Conservation (phyloP, 768 basidiomycete genomes). For the Pulveroboletus frians region DNA sequence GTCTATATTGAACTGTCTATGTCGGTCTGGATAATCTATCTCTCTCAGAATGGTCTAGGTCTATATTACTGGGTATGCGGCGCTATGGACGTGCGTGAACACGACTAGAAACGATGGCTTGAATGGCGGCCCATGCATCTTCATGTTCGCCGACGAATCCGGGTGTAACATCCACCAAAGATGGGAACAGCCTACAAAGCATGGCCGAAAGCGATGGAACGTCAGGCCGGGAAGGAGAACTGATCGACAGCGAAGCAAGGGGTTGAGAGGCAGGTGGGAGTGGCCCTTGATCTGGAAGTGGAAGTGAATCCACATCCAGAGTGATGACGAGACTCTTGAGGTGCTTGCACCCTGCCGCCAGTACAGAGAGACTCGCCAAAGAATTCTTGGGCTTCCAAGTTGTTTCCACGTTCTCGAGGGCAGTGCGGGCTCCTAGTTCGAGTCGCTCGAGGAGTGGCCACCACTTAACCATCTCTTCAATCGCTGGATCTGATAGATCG, state of each 20-base stretch:
- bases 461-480: slow-evolving; percentile 36
- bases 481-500: slow-evolving; percentile 34
- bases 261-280: slow-evolving; percentile 1
- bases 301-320: slow-evolving; percentile 8
- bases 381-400: slow-evolving; percentile 19
- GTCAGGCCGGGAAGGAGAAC: slow-evolving; percentile 29
- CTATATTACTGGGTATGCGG: background rate
- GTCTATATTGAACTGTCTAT: slow-evolving; percentile 1
- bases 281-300: background rate
- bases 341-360: slow-evolving; percentile 16
- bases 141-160: slow-evolving; percentile 28
- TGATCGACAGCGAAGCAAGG: slow-evolving; percentile 35
- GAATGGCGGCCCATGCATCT: slow-evolving; percentile 26
- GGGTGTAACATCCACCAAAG: slow-evolving; percentile 33
- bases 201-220: slow-evolving; percentile 23
- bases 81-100: background rate
- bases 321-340: slow-evolving; percentile 18
- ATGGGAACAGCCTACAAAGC: slow-evolving; percentile 38
- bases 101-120: slow-evolving; percentile 4
- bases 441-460: slow-evolving; percentile 44
- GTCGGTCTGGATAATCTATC: slow-evolving; percentile 1
- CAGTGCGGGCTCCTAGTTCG: slow-evolving; percentile 34
- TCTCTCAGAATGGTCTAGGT: slow-evolving; percentile 2
- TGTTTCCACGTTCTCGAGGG: slow-evolving; percentile 19
- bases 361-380: slow-evolving; percentile 11